Evolutionary conservation across 331 rosid species (phyloP), one percentile per base, ranked within the genome.

Genomic region (Acacia pycnantha): DNA sequence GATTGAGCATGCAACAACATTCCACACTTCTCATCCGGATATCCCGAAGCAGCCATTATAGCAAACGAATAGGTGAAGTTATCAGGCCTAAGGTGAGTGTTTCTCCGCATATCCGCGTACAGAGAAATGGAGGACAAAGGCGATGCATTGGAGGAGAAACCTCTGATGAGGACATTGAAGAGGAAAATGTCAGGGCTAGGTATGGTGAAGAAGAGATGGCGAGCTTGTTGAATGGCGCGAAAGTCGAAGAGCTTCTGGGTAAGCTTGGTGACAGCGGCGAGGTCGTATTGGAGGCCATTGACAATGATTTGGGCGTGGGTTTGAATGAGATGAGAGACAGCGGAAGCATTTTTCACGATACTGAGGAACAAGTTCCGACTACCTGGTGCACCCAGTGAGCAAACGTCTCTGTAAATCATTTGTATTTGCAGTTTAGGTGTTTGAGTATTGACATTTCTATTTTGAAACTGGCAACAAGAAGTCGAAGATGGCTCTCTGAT

Each of bases 211-310:
- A 92, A 86, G 81, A 94, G 94, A 56, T 84, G 79, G 9, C 86
- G 92, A 7, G 98, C 97, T 41, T 82, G 85, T 82, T 71, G 88
- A 5, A 91, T 83, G 93, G 97, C 95, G 29, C 82, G 83, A 40
- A 91, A 84, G 78, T 95, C 93, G 77, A 91, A 92, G 84, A 95
- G 87, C 83, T 87, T 90, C 85, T 95, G 97, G 59, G 87, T 91
- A 88, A 95, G 97, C 69, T 92, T 95, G 86, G 99, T 94, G 87
- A 87, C 73, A n/a, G 92, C 79, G 79, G 98, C 61, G 78, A 95
- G 88, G 89, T 95, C 98, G 88, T 53, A n/a, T 12, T 77, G 88
- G 83, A 85, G 78, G 88, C 97, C 99, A 58, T 89, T 84, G 87
- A 86, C 79, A 82, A 92, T 87, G 82, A 90, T 66, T 74, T 95